phyloP scores from a whole-genome alignment of 2,329 filamentous ascomycete species.

The Ceratocystis cubensis region DNA sequence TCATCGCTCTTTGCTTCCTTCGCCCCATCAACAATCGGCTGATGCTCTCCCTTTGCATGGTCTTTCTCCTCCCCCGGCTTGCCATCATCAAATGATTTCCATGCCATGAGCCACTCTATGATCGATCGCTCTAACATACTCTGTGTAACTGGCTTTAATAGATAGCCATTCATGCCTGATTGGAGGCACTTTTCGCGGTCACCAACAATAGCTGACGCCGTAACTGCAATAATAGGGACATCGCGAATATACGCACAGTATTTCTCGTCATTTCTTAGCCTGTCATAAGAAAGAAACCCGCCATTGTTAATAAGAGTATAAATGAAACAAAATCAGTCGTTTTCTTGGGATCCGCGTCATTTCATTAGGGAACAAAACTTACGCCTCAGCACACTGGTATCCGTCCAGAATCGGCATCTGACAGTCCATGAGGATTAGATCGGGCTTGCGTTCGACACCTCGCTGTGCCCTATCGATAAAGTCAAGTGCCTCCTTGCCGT shows the following conservation, averaged over 20 bases:
- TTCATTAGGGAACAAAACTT: neutral
- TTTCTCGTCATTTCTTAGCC: slow-evolving; percentile 23
- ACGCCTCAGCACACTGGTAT: slow-evolving; percentile 60
- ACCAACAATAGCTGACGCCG: slow-evolving; percentile 63
- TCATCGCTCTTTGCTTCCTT: too few species aligned
- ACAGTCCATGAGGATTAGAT: slow-evolving; percentile 69
- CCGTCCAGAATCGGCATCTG: slow-evolving; percentile 69
- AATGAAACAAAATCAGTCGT: neutral
- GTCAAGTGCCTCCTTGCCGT: slow-evolving; percentile 65
- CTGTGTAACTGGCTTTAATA: slow-evolving; percentile 53
- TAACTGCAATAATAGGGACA: slow-evolving; percentile 72
- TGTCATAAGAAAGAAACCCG: slow-evolving; percentile 45
- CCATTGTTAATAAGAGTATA: slow-evolving; percentile 40
- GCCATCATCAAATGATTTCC: neutral
- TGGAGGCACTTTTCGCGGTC: slow-evolving; percentile 61
- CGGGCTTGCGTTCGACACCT: slow-evolving; percentile 44
- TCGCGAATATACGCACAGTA: slow-evolving; percentile 37
- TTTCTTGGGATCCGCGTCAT: neutral
- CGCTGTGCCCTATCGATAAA: slow-evolving; percentile 48
- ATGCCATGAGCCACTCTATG: slow-evolving; percentile 10
- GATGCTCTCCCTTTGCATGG: neutral
- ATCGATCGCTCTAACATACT: slow-evolving; percentile 17
- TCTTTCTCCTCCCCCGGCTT: neutral
- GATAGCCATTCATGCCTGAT: slow-evolving; percentile 65
- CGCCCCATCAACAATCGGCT: too few species aligned